Base-by-base conservation (phyloP, 768 basidiomycete species). In the Chalciporus sphaerocephalus region DNA sequence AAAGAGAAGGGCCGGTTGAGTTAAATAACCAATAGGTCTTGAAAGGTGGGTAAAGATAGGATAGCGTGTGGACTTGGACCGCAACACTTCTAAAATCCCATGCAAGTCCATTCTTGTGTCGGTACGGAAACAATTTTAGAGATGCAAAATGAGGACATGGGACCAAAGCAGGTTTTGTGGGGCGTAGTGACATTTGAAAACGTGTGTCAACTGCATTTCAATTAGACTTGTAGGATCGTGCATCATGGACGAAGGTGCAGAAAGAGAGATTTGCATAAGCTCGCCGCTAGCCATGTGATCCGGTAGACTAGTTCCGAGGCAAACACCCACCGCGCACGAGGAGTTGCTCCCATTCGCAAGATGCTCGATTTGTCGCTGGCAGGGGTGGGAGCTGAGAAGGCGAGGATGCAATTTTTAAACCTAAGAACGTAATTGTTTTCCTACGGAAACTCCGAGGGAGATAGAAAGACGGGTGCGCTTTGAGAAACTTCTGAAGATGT, bases 151-250 rank as follows among this genome's bases (percentile, higher is more conserved):
- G 28, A 25, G 7, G 34, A 38, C 34, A 43, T 37, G 21, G 10
- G n/a, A 44, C 35, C 25, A 2, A 34, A 55, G 33, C 20, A 10
- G 18, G 28, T 35, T 20, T 5, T 16, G 40, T 25, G 12, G 25
- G 11, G 15, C 10, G 23, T 22, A 6, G n/a, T 13, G 20, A 16
- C 18, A 16, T 18, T 25, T 9, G 15, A 6, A 9, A 55, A 55
- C 38, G 44, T 55, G 42, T 3, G 20, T 51, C 18, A 6, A 36
- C 20, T 18, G 44, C n/a, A 5, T 28, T n/a, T n/a, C n/a, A n/a
- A n/a, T n/a, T n/a, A n/a, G n/a, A n/a, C n/a, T n/a, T n/a, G n/a
- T n/a, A n/a, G n/a, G n/a, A n/a, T n/a, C n/a, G n/a, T n/a, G n/a
- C n/a, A n/a, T n/a, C n/a, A n/a, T n/a, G n/a, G n/a, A n/a, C n/a